phyloP scores from a whole-genome alignment of 2,329 filamentous ascomycete genomes.

The Raffaelea arxii region DNA sequence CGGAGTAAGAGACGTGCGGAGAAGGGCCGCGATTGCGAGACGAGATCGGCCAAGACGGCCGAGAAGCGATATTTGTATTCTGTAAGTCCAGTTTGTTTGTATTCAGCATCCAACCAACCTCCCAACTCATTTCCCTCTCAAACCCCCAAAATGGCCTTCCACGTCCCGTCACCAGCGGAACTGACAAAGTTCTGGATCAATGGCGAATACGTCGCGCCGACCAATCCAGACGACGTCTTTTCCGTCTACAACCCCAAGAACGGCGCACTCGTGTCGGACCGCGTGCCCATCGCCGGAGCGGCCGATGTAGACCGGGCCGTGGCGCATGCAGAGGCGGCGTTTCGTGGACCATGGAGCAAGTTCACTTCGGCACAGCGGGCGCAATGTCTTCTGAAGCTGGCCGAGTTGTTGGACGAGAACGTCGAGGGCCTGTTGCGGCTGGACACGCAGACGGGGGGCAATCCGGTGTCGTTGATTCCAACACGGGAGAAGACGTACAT shows the following conservation, averaged over 20 bases:
- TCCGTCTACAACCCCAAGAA: conserved; percentile 5
- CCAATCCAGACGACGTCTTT: background rate
- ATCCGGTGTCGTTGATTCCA: background rate
- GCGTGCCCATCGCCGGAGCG: conserved; percentile 3
- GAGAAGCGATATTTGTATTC: no score
- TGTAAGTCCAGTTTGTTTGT: no score
- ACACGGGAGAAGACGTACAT: conserved; percentile 39
- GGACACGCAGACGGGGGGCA: conserved; percentile 42
- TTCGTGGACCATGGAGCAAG: conserved; percentile 25
- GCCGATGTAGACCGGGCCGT: conserved; percentile 7
- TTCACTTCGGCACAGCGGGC: conserved; percentile 3
- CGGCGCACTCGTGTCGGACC: background rate
- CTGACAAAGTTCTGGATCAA: conserved; percentile 9
- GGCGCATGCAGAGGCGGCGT: conserved; percentile 3
- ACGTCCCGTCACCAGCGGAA: background rate
- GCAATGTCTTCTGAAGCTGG: background rate
- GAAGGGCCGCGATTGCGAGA: no score
- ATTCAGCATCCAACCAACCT: no score
- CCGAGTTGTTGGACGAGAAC: background rate
- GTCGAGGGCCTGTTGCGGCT: conserved; percentile 28
- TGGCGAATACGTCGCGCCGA: conserved; percentile 6
- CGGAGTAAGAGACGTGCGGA: no score
- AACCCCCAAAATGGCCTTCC: no score
- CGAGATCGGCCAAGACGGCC: no score
- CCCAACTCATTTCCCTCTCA: no score